Evolutionary conservation across 768 basidiomycete genomes (phyloP).

Genomic region (Stropharia rugosoannulata): DNA sequence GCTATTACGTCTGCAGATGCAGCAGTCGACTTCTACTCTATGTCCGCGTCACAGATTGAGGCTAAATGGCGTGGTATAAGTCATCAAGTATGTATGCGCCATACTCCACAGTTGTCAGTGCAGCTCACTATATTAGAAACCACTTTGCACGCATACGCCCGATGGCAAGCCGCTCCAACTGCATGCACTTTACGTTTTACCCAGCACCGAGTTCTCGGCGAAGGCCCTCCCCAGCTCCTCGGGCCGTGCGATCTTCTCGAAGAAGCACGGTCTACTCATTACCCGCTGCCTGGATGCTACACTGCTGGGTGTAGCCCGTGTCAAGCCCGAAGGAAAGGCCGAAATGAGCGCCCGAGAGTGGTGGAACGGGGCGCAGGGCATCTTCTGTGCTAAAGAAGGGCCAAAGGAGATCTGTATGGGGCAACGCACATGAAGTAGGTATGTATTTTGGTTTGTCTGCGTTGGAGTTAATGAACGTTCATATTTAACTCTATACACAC

Average conservation of each 20-base stretch:
- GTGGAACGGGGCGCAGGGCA: slow-evolving; percentile 18
- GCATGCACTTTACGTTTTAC: neutral
- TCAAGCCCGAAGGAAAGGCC: slow-evolving; percentile 21
- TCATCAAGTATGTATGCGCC: slow-evolving; percentile 53
- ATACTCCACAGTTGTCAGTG: neutral
- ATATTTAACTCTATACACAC: too few relatives aligned
- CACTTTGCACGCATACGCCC: slow-evolving; percentile 11
- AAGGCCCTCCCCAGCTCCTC: slow-evolving; percentile 3
- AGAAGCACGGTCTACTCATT: slow-evolving; percentile 4
- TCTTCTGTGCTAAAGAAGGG: neutral
- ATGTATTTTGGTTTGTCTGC: neutral
- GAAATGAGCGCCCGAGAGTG: slow-evolving; percentile 17
- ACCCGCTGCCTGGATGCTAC: slow-evolving; percentile 15
- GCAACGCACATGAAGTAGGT: neutral
- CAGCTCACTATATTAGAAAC: slow-evolving; percentile 13
- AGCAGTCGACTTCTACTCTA: slow-evolving; percentile 51
- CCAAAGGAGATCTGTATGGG: slow-evolving; percentile 23
- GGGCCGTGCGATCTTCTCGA: slow-evolving; percentile 9
- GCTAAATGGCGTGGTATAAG: slow-evolving; percentile 60
- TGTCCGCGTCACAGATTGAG: slow-evolving; percentile 56
- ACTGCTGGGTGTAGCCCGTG: slow-evolving; percentile 11
- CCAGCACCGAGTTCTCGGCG: neutral
- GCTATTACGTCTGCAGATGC: slow-evolving; percentile 55
- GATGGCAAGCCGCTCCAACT: slow-evolving; percentile 16
- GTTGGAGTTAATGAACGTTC: too few relatives aligned